Base-by-base conservation (phyloP, 208 protist genomes). In the Acanthamoeba quina region DNA sequence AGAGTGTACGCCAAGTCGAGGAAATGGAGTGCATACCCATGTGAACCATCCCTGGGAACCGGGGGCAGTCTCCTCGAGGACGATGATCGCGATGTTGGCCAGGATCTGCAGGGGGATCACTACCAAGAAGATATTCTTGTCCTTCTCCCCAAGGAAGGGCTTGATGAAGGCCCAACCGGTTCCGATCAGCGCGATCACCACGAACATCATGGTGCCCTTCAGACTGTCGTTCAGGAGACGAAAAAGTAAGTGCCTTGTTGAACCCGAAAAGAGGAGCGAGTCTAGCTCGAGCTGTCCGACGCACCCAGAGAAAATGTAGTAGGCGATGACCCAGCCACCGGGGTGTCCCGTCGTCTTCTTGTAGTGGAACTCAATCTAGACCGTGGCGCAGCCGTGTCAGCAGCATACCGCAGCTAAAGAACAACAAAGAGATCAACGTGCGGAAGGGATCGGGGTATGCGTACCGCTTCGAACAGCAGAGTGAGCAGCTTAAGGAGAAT, bases 121-220 rank as follows among this genome's bases (percentile, higher is more conserved):
- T 26, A 97, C 82, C 60, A 97, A 78, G 64, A 98, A 94, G n/a
- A 98, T 95, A n/a, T 92, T 95, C 83, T 98, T 98, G 64, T 98
- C 98, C 37, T 91, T 92, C 49, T 95, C 54, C 24, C 58, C 82
- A 6, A 98, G 94, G 89, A 96, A 97, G 54, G 96, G 97, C 94
- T 98, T 98, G 49, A 98, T 80, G 44, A 98, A 95, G 29, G 95
- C 95, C 97, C 96, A 98, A 19, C 98, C 98, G 5, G 96, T 95
- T 52, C 97, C 97, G 68, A 98, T 96, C 5, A 98, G 90, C 37
- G 96, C 62, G 85, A 98, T 94, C 17, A 98, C 90, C 41, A 96
- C 60, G 82, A 98, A 97, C 66, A 98, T 92, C 70, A 96, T 95
- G 54, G 95, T 89, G 74, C 97, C 96, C 94, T 98, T 97, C 54